Percentiles rank a stretch among this genome's conserved stretches.
phyloP scores from a whole-genome alignment of 1,139 yeast genomes.

The Candida smagusa region DNA sequence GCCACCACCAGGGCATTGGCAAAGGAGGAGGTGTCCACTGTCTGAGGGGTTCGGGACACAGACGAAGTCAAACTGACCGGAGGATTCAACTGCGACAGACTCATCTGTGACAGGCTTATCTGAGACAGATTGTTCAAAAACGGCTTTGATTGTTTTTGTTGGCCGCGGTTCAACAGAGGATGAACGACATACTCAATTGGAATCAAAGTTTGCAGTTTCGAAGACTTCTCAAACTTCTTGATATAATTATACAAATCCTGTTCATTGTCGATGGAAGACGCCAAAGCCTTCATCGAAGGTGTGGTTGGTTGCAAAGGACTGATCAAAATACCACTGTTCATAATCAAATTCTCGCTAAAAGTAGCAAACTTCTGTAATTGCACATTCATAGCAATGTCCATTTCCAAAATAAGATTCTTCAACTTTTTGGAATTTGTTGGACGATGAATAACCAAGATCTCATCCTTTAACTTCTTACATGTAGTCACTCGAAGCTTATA shows the following conservation, averaged over 20 bases:
- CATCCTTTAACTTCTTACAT: slow-evolving; percentile 72
- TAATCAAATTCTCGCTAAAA: slow-evolving; percentile 75
- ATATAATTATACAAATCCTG: slow-evolving; percentile 74
- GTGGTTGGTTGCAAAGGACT: slow-evolving; percentile 56
- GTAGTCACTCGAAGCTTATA: slow-evolving; percentile 73
- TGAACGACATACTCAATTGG: slow-evolving; percentile 81
- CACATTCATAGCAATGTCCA: slow-evolving; percentile 83
- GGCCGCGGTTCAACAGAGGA: slow-evolving; percentile 54
- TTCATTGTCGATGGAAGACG: slow-evolving; percentile 78
- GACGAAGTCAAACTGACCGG: background rate
- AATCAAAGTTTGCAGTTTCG: slow-evolving; percentile 32
- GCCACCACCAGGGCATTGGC: too few relatives aligned
- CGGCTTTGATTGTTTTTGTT: slow-evolving; percentile 30
- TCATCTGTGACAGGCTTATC: too few relatives aligned
- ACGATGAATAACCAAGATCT: slow-evolving; percentile 66
- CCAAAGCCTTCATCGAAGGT: slow-evolving; percentile 70
- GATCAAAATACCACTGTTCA: slow-evolving; percentile 82
- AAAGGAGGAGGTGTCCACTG: too few relatives aligned
- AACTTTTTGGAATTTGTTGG: slow-evolving; percentile 74
- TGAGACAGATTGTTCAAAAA: slow-evolving; percentile 27
- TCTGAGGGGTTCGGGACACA: too few relatives aligned
- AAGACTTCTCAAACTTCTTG: slow-evolving; percentile 41
- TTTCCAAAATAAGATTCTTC: slow-evolving; percentile 74
- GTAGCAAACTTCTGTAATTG: slow-evolving; percentile 88
- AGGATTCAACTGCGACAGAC: background rate